Base-by-base conservation (phyloP, 2,329 filamentous ascomycete genomes). In the Zarea fungicola region DNA sequence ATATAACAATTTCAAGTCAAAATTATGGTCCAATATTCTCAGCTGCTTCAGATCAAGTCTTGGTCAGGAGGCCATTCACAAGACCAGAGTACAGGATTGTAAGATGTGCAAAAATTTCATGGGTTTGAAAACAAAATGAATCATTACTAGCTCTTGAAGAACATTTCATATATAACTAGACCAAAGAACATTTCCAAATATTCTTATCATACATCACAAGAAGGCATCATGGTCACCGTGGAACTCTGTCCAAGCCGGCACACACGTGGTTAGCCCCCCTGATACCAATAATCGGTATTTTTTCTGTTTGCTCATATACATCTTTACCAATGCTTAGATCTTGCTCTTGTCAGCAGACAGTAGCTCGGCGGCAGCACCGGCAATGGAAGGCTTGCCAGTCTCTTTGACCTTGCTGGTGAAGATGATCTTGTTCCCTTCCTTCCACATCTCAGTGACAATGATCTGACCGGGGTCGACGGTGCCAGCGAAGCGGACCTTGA, bases 371-470 rank as follows among this genome's bases (percentile, higher is more conserved):
- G 86, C 90, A 6, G 84, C 90, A 18, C 86, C 87, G 22, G 81
- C 81, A 65, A 96, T 95, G 52, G 86, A 88, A 59, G 88, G 73
- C 78, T 95, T 95, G 61, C 90, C 90, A 48, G 90, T 96, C 78
- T 96, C 90, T 72, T 91, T 89, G 55, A 96, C 89, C 69, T 83
- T 90, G 48, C 81, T 80, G 77, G 95, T 89, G 78, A 95, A 96
- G 54, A 91, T 70, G 48, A 96, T 78, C 64, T 80, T 84, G 60
- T 78, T 79, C 42, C 83, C 84, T 61, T 95, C 89, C 73, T 87
- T 90, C 90, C 90, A 96, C 88, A 95, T 92, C 76, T 95, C 89
- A 6, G 89, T 95, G 54, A 87, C 78, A 49, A 96, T 77, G n/a
- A 89, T 95, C 78, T 96, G 85, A 13, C 89, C 89, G 0, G 89